A percentile compares a stretch with the other conserved stretches of the same genome.
Conservation (phyloP, 2,329 filamentous ascomycete genomes). For the Sarocladiaceae sp. region DNA sequence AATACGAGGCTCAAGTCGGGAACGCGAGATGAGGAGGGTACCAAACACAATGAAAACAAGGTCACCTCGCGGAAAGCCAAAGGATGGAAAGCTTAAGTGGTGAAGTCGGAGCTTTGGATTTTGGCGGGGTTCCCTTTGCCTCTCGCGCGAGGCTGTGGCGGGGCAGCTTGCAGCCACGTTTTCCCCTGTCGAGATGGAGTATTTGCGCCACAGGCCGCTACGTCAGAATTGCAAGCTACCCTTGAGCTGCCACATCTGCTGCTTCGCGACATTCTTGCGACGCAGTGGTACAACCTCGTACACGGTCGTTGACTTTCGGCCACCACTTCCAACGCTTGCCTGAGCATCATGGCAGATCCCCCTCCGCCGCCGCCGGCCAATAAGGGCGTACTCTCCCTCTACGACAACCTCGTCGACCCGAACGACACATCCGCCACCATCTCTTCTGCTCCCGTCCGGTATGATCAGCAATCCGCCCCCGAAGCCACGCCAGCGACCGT, state of each 20-base stretch:
- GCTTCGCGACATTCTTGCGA: too few relatives aligned
- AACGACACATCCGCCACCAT: slow-evolving; percentile 55
- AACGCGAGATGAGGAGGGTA: too few relatives aligned
- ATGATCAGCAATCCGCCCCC: slow-evolving; percentile 45
- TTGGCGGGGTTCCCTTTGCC: slow-evolving; percentile 2
- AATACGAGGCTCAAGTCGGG: too few relatives aligned
- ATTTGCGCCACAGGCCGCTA: slow-evolving; percentile 4
- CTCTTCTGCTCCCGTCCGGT: slow-evolving; percentile 68
- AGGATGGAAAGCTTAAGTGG: too few relatives aligned
- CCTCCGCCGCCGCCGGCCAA: slow-evolving; percentile 21
- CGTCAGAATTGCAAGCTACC: slow-evolving; percentile 5
- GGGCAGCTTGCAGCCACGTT: slow-evolving; percentile 6
- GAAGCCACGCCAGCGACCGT: slow-evolving; percentile 32
- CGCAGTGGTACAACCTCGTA: too few relatives aligned
- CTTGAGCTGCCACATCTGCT: too few relatives aligned
- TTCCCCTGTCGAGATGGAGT: neutral
- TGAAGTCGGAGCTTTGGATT: too few relatives aligned
- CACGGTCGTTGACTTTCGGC: slow-evolving; percentile 3
- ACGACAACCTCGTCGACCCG: slow-evolving; percentile 74
- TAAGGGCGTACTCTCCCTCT: slow-evolving; percentile 60
- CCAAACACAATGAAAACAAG: too few relatives aligned
- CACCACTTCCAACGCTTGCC: slow-evolving; percentile 22
- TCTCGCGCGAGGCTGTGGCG: slow-evolving; percentile 2
- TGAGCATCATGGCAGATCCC: slow-evolving; percentile 23
- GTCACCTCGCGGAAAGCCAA: too few relatives aligned